Evolutionary conservation across 1,284 basidiomycete species (phyloP), one percentile per base, ranked within the genome.

Genomic region (Ceratobasidium sp.): DNA sequence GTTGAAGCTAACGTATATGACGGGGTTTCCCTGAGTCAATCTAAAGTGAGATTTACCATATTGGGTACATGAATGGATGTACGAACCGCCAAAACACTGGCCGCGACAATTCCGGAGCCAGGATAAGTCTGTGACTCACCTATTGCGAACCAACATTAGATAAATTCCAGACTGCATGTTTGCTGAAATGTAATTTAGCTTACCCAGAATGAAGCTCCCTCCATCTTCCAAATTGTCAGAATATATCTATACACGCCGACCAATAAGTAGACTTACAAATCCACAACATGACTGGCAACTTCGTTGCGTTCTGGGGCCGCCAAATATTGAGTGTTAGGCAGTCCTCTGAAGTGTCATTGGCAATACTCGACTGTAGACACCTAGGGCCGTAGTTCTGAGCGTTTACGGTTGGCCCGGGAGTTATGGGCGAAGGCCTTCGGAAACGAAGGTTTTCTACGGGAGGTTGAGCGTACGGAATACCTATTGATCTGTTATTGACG

Each of bases 401-500:
- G 26, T 51, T 49, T 1, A 73, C 44, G 3, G 42, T 53, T 9
- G 58, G 49, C 18, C 51, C 56, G 18, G 58, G 28, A 6, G 58
- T 82, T 40, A 86, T 81, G 82, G 82, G 33, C 2, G 85, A 77
- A 0, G 88, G 86, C 6, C 84, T 83, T 23, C 86, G 83, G 81
- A 86, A 89, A 0, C 88, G 84, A 6, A 83, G 83, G 40, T 70
- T 44, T 39, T 67, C 78, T 15, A 73, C 46, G 0, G 88, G 88
- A 7, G 87, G 85, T 77, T 88, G 85, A 3, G 87, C 87, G 78
- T 87, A 89, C 2, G 87, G 88, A 9, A 89, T 82, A 13, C 88
- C 88, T 9, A 87, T 83, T 81, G 89, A 93, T 0, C 89, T 89
- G 13, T n/a, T n/a, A 90, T 88, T 6, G 28, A 39, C 40, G 26